A percentile compares a stretch with the other conserved stretches of the same genome.
phyloP scores from a whole-genome alignment of 2,329 filamentous ascomycete species.

The Corynespora cassiicola region DNA sequence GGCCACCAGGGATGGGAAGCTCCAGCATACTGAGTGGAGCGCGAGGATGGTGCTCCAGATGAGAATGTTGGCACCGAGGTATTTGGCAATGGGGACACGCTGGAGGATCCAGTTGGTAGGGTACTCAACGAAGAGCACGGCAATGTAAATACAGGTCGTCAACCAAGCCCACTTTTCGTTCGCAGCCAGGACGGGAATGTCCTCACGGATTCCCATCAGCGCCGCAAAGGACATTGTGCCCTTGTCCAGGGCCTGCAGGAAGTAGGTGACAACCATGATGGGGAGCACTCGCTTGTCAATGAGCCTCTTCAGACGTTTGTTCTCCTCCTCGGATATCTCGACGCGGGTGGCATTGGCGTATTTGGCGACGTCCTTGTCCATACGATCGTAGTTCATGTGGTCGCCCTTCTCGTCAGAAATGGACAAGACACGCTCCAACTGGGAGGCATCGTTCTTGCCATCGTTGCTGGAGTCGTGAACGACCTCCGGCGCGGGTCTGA shows the following conservation, averaged over 20 bases:
- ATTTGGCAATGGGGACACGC: slow-evolving; percentile 71
- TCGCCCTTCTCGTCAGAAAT: slow-evolving; percentile 56
- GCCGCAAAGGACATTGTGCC: slow-evolving; percentile 68
- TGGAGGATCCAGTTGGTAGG: slow-evolving; percentile 72
- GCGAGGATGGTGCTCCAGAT: slow-evolving; percentile 69
- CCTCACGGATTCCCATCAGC: slow-evolving; percentile 65
- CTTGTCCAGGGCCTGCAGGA: slow-evolving; percentile 72
- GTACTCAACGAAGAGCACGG: slow-evolving; percentile 73
- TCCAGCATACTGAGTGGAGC: slow-evolving; percentile 66
- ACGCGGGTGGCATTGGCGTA: slow-evolving; percentile 67
- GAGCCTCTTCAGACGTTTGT: slow-evolving; percentile 65
- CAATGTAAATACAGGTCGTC: slow-evolving; percentile 77
- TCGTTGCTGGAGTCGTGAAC: slow-evolving; percentile 16
- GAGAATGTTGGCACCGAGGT: slow-evolving; percentile 68
- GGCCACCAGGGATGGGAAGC: slow-evolving; percentile 65
- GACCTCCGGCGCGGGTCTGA: slow-evolving; percentile 21
- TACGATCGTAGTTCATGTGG: slow-evolving; percentile 62
- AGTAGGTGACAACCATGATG: slow-evolving; percentile 77
- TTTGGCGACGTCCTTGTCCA: slow-evolving; percentile 74
- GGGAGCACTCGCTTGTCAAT: slow-evolving; percentile 72
- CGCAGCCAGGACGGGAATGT: slow-evolving; percentile 38
- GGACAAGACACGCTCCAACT: slow-evolving; percentile 59
- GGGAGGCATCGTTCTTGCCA: slow-evolving; percentile 43
- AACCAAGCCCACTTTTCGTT: slow-evolving; percentile 70
- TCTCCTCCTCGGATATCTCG: slow-evolving; percentile 66